A percentile compares a stretch with the other conserved stretches of the same genome.
These are phyloP conservation scores for Colletotrichum euphorbiae DNA, from an alignment of 2,329 filamentous ascomycete species.

Conservation along the genomic window DNA sequence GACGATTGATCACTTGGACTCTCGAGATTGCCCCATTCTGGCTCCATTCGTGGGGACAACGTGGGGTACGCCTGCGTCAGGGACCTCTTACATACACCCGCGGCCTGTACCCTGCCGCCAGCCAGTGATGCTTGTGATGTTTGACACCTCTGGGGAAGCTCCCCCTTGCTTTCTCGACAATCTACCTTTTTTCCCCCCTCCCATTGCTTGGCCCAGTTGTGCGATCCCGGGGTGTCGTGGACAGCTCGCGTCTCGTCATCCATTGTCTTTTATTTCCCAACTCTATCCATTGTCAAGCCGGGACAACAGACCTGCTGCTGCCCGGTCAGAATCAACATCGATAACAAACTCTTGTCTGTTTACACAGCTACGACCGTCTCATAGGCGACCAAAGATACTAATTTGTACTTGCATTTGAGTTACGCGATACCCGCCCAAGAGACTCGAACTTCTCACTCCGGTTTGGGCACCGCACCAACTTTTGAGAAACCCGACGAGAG, in stretches of 20 bases:
- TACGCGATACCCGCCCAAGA: slow-evolving; percentile 39
- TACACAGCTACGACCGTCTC: slow-evolving; percentile 32
- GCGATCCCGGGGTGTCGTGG: slow-evolving; percentile 23
- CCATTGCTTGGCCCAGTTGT: slow-evolving; percentile 27
- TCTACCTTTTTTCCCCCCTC: slow-evolving; percentile 17
- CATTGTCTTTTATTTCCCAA: slow-evolving; percentile 26
- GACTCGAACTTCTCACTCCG: slow-evolving; percentile 27
- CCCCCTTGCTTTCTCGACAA: slow-evolving; percentile 33
- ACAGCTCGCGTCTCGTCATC: slow-evolving; percentile 28
- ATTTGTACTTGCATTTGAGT: slow-evolving; percentile 32
- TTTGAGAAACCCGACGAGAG: slow-evolving; percentile 3
- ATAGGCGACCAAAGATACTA: slow-evolving; percentile 38
- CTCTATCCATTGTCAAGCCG: slow-evolving; percentile 28
- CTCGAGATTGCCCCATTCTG: slow-evolving; percentile 27
- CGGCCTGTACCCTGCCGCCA: slow-evolving; percentile 30
- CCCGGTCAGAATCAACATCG: slow-evolving; percentile 19
- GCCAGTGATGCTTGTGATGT: slow-evolving; percentile 39
- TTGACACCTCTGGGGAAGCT: slow-evolving; percentile 29
- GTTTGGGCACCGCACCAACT: slow-evolving; percentile 34
- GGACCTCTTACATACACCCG: slow-evolving; percentile 37
- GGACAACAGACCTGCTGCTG: slow-evolving; percentile 34
- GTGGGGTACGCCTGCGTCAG: slow-evolving; percentile 40
- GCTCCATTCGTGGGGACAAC: slow-evolving; percentile 34
- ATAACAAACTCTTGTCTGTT: slow-evolving; percentile 25
- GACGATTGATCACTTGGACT: slow-evolving; percentile 40